These are phyloP conservation scores for Penstemon davidsonii DNA, from an alignment of 257 asterid species.

Conservation along the genomic window DNA sequence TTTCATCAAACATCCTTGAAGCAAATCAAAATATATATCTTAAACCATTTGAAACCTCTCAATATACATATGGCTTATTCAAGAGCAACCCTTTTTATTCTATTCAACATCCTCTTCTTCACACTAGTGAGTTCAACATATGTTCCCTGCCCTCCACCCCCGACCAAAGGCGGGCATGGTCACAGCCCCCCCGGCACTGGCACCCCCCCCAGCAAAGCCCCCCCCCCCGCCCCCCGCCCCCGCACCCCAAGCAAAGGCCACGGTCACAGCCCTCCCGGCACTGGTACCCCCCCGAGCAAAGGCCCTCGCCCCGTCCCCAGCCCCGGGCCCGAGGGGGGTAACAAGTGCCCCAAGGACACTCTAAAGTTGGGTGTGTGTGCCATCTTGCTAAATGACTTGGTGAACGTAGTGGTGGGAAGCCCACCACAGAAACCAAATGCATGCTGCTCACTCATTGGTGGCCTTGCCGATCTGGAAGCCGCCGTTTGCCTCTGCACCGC, in stretches of 20 bases:
- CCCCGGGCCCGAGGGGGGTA: too few relatives aligned
- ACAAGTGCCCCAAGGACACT: constrained; percentile 56
- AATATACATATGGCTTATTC: too few relatives aligned
- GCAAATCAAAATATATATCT: too few relatives aligned
- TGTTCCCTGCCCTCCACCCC: background rate
- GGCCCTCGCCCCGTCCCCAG: constrained; percentile 24
- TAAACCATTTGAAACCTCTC: too few relatives aligned
- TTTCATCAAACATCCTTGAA: too few relatives aligned
- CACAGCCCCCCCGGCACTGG: constrained; percentile 8
- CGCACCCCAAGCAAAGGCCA: constrained; percentile 23
- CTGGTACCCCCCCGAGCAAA: constrained; percentile 41
- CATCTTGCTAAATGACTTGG: constrained; percentile 39
- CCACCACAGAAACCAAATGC: constrained; percentile 40
- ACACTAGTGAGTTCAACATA: too few relatives aligned
- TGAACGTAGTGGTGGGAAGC: constrained; percentile 38
- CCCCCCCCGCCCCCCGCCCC: too few relatives aligned
- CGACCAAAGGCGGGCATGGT: constrained; percentile 19
- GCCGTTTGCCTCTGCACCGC: constrained; percentile 72
- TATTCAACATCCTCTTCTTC: too few relatives aligned
- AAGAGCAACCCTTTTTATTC: too few relatives aligned
- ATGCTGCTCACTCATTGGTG: constrained; percentile 52
- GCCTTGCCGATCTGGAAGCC: constrained; percentile 54
- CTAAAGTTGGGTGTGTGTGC: constrained; percentile 64
- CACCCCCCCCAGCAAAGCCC: constrained; percentile 45
- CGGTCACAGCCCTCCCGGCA: background rate